These are phyloP conservation scores for Polygonum aviculare DNA, from an alignment of 148 eudicot genomes.

Conservation along the genomic window DNA sequence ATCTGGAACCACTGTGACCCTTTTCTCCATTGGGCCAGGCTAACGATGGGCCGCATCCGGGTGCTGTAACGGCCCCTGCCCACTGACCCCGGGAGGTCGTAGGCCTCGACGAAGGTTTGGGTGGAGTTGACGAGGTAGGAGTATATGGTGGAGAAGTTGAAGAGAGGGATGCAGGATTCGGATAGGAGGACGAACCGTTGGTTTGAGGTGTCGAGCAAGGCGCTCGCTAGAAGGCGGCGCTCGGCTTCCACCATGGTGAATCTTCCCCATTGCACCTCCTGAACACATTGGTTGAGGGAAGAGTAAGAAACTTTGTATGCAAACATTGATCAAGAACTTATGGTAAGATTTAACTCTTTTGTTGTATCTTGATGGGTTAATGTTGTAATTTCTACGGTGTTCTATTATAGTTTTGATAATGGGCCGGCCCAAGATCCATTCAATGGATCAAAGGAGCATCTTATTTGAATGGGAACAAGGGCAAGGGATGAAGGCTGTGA, in stretches of 20 bases:
- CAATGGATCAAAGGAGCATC: neutral
- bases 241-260: conserved; percentile 14
- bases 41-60: conserved; percentile 7
- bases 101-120: conserved; percentile 12
- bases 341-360: too few species aligned
- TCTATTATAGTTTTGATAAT: neutral
- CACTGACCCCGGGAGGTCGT: conserved; percentile 10
- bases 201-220: conserved; percentile 4
- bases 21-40: conserved; percentile 11
- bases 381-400: too few species aligned
- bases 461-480: neutral
- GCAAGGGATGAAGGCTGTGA: neutral
- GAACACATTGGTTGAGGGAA: neutral
- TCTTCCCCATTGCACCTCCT: conserved; percentile 8
- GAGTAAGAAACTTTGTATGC: neutral
- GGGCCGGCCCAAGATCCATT: neutral
- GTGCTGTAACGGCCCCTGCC: conserved; percentile 13
- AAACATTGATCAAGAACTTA: neutral
- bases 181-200: conserved; percentile 10
- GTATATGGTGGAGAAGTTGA: conserved; percentile 20
- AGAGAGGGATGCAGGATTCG: conserved; percentile 16
- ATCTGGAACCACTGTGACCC: conserved; percentile 15
- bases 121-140: conserved; percentile 17
- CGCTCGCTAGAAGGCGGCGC: conserved; percentile 4
- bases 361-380: too few species aligned